Conservation (phyloP, 2,329 filamentous ascomycete genomes). For the Trichoderma koningiopsis region DNA sequence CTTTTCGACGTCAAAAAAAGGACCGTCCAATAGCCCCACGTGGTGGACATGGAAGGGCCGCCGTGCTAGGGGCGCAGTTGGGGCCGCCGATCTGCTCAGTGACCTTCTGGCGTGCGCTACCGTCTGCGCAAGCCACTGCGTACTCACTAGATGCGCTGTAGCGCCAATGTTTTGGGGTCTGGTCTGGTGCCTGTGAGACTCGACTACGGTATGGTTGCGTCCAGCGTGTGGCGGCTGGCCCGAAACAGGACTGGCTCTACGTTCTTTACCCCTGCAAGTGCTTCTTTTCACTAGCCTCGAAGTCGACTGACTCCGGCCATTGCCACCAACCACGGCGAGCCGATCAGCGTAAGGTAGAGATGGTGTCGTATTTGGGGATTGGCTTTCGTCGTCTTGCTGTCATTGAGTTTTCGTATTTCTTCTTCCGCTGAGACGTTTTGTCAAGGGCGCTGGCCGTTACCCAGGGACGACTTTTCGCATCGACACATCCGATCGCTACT, state of each 20-base stretch:
- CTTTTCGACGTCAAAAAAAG: conserved; percentile 10
- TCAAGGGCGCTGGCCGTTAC: conserved; percentile 11
- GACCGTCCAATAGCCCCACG: conserved; percentile 5
- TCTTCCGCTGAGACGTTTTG: not conserved
- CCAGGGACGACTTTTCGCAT: not conserved
- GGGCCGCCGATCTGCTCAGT: not conserved
- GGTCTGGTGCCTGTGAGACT: not conserved
- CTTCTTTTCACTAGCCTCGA: not conserved
- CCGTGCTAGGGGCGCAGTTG: not conserved
- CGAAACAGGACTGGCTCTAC: not conserved
- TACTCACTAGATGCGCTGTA: not conserved
- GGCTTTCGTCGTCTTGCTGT: not conserved
- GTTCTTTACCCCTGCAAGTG: not conserved
- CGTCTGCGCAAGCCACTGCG: not conserved
- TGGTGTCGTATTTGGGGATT: conserved; percentile 1
- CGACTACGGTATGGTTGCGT: not conserved
- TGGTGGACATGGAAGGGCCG: not conserved
- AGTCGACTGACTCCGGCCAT: not conserved
- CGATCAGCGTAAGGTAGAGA: conserved; percentile 10
- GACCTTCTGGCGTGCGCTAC: not conserved
- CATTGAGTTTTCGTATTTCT: conserved; percentile 3
- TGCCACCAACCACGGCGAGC: not conserved
- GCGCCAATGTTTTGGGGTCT: not conserved
- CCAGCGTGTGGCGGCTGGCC: not conserved
- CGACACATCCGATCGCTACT: not conserved